Evolutionary conservation across 2,329 filamentous ascomycete genomes (phyloP).

Genomic region (Ciborinia camelliae): DNA sequence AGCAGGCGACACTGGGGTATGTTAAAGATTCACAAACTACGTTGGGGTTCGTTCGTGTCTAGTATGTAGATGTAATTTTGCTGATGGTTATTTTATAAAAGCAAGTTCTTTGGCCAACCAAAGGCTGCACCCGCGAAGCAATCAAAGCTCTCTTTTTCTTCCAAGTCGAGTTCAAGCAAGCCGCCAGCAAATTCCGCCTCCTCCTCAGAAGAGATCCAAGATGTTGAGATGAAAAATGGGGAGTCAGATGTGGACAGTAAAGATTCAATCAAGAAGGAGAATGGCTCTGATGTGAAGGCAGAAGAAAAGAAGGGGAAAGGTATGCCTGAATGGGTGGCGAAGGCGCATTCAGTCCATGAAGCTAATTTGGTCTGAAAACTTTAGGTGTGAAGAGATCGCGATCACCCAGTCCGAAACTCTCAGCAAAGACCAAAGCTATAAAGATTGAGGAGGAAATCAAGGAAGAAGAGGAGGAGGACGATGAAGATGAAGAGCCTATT

Average conservation of each 20-base stretch:
- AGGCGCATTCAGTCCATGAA: background rate
- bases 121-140: conserved; percentile 67
- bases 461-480: conserved; percentile 47
- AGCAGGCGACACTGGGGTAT: conserved; percentile 83
- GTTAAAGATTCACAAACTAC: conserved; percentile 72
- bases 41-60: conserved; percentile 57
- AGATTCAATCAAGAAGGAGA: conserved; percentile 23
- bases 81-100: conserved; percentile 41
- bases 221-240: conserved; percentile 34
- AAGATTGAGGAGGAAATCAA: conserved; percentile 35
- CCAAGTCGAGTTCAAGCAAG: conserved; percentile 45
- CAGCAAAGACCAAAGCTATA: conserved; percentile 27
- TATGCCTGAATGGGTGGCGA: background rate
- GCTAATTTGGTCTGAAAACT: conserved; percentile 19
- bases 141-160: conserved; percentile 73
- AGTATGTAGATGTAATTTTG: conserved; percentile 4
- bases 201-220: conserved; percentile 26
- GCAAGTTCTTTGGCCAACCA: conserved; percentile 78
- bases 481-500: conserved; percentile 29
- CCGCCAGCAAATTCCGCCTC: conserved; percentile 31
- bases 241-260: conserved; percentile 24
- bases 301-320: conserved; percentile 12
- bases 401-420: conserved; percentile 23
- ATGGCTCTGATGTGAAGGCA: conserved; percentile 12
- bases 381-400: conserved; percentile 31